Percentiles rank a stretch among this genome's conserved stretches.
These are phyloP conservation scores for Russula sp. DNA, from an alignment of 768 basidiomycete genomes.

Conservation along the genomic window DNA sequence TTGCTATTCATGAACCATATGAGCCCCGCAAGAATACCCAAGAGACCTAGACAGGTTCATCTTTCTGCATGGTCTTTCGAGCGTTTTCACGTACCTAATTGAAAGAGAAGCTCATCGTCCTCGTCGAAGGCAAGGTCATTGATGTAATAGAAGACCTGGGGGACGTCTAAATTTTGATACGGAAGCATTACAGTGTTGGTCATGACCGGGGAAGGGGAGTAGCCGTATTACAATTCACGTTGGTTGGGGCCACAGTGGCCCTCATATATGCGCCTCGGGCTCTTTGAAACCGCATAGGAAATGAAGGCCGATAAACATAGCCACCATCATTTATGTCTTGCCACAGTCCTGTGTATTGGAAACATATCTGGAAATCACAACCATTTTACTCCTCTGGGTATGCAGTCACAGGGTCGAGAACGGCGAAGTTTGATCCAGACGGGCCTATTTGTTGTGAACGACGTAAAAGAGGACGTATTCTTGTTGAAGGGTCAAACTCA, in stretches of 20 bases:
- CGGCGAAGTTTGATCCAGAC: constrained; percentile 13
- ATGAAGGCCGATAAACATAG: constrained; percentile 11
- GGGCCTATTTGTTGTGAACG: constrained; percentile 7
- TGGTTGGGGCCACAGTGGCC: constrained; percentile 6
- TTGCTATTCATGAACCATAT: constrained; percentile 28
- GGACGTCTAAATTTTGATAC: not conserved
- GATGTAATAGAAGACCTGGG: constrained; percentile 6
- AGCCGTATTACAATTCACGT: not conserved
- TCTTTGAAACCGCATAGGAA: not conserved
- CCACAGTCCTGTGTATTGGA: constrained; percentile 8
- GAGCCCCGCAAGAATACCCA: constrained; percentile 18
- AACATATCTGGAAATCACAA: not conserved
- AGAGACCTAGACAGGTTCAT: constrained; percentile 8
- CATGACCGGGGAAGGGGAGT: not conserved
- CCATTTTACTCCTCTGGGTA: constrained; percentile 19
- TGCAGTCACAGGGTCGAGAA: constrained; percentile 10
- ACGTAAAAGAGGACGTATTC: constrained; percentile 15
- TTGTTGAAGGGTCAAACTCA: constrained; percentile 1
- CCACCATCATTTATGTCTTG: constrained; percentile 15
- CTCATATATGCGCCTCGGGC: constrained; percentile 18
- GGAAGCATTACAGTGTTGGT: not conserved
- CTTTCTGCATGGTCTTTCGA: not conserved
- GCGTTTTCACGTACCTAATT: constrained; percentile 14
- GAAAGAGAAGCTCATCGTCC: constrained; percentile 15
- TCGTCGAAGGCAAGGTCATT: constrained; percentile 20